A percentile compares a stretch with the other conserved stretches of the same genome.
phyloP scores from a whole-genome alignment of 768 basidiomycete genomes.

The Russula earlei region DNA sequence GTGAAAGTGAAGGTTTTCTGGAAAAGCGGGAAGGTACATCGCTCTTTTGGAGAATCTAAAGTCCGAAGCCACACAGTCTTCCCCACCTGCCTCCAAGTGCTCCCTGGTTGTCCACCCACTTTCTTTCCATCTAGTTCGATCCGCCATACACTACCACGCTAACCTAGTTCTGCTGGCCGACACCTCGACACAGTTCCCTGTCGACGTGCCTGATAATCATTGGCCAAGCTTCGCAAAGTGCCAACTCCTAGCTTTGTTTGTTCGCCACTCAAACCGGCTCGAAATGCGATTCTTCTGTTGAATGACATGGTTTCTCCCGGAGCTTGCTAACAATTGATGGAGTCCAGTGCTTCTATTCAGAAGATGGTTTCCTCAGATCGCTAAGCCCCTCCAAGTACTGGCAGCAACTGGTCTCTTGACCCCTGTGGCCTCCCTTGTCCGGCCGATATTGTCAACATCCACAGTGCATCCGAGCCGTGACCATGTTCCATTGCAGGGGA shows the following conservation, averaged over 20 bases:
- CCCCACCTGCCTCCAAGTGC: too few relatives aligned
- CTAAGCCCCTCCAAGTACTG: background rate
- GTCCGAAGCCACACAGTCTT: conserved; percentile 12
- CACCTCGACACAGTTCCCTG: conserved; percentile 7
- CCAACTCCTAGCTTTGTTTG: background rate
- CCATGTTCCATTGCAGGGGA: background rate
- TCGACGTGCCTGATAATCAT: conserved; percentile 13
- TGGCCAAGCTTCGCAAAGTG: conserved; percentile 1
- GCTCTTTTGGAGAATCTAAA: background rate
- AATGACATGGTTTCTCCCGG: background rate
- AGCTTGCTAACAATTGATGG: background rate
- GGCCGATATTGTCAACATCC: background rate
- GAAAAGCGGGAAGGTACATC: background rate
- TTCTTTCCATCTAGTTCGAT: background rate
- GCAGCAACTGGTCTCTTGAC: background rate
- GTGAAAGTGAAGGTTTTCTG: background rate
- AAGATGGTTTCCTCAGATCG: background rate
- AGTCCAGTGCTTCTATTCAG: conserved; percentile 5
- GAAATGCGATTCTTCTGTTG: conserved; percentile 1
- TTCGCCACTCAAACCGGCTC: background rate
- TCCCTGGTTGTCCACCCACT: too few relatives aligned
- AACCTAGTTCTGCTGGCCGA: background rate
- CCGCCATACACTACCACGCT: background rate
- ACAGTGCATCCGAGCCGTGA: background rate
- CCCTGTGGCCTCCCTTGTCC: background rate